Base-by-base conservation (phyloP, 2,329 filamentous ascomycete genomes). In the Ceratocystiopsis brevicomis region DNA sequence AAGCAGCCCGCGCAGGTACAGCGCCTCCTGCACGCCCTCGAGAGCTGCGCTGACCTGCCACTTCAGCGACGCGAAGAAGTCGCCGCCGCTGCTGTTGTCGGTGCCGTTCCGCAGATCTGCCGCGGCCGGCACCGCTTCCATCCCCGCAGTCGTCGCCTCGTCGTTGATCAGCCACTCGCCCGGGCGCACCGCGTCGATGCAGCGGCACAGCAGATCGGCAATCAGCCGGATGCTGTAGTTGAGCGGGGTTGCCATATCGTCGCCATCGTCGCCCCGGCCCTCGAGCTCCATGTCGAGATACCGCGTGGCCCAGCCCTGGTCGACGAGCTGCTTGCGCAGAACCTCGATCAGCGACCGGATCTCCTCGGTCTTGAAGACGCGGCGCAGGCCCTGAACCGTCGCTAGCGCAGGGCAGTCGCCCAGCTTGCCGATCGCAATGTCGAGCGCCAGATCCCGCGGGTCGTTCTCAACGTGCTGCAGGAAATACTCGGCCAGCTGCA, bases 151-250 rank as follows among this genome's bases (percentile, higher is more conserved):
- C 6, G 68, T 57, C 53, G 71, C 59, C 39, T 67, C 62, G 49
- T 73, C 73, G 49, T 78, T 76, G 32, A 74, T 62, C 44, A 87
- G 66, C 81, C 81, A 87, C 17, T 81, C 81, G 43, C 75, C 74
- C 11, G 78, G 69, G 2, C 81, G 81, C 15, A 88, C 71, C 0
- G 82, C 76, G 57, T 88, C 82, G 38, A 88, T 67, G 47, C 81
- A 82, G 52, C 76, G 75, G 49, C 76, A 76, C 30, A 87, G 67
- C 4, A 88, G 65, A 49, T 78, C 75, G 15, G 79, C 73, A 48
- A 88, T 78, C 37, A 83, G 70, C 15, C 73, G 67, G 50, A 87
- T 78, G 42, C 77, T 74, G 41, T 73, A 73, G 52, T 85, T 76
- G 17, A 78, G 73, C 0, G 75, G 71, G 59, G 19, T 63, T 4